Evolutionary conservation across 2,329 filamentous ascomycete species (phyloP).

Genomic region (Diaporthe amygdali): DNA sequence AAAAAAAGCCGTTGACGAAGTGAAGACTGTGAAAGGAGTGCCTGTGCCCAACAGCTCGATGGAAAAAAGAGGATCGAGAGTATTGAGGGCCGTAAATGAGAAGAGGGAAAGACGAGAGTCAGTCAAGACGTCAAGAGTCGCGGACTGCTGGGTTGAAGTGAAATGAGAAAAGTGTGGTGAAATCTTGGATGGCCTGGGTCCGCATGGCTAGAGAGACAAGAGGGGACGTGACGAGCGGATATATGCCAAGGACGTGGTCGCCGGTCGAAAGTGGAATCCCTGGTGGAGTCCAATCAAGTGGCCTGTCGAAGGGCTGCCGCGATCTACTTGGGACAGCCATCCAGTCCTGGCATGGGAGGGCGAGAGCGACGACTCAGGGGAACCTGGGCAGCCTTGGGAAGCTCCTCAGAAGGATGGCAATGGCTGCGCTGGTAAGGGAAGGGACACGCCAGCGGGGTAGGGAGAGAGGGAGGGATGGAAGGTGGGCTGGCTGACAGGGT

Average conservation of each 20-base stretch:
- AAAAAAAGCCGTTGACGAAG: background rate
- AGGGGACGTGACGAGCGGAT: conserved; percentile 14
- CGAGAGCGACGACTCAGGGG: conserved; percentile 12
- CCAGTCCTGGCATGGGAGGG: background rate
- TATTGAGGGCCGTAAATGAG: conserved; percentile 8
- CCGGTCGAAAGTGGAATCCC: background rate
- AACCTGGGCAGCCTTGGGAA: background rate
- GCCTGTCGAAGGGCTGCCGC: background rate
- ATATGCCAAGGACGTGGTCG: conserved; percentile 16
- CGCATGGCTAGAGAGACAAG: background rate
- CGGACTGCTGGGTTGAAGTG: conserved; percentile 9
- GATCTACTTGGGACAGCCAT: conserved; percentile 18
- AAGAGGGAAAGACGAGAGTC: conserved; percentile 11
- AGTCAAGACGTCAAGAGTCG: conserved; percentile 3
- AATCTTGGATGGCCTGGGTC: conserved; percentile 6
- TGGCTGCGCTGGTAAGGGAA: background rate
- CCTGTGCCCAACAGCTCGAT: background rate
- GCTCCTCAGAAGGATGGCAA: background rate
- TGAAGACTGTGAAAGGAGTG: background rate
- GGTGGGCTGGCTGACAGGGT: background rate
- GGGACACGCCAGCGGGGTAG: conserved; percentile 3
- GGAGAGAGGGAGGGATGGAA: too few relatives aligned
- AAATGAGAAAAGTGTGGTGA: conserved; percentile 2
- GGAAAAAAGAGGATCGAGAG: background rate
- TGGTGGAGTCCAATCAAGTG: conserved; percentile 20